Evolutionary conservation across 495 filamentous ascomycete species (phyloP).

Genomic region (Penicillium verhagenii): DNA sequence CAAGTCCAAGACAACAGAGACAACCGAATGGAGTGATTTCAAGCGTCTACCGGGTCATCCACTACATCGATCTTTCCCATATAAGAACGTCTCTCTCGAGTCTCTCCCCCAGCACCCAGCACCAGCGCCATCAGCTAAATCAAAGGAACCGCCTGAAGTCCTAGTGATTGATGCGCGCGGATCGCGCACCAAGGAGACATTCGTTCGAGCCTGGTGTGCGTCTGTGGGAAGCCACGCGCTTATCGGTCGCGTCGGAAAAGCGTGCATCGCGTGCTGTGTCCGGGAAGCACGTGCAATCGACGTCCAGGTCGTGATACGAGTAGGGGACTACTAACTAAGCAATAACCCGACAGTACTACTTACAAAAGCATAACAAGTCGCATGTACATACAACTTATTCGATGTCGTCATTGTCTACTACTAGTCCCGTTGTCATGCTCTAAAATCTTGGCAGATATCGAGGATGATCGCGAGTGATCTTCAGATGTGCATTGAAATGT

Average conservation of each 20-base stretch:
- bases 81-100: slow-evolving; percentile 52
- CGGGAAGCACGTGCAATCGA: slow-evolving; percentile 67
- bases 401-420: no score
- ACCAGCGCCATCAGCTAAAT: slow-evolving; percentile 1
- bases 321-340: slow-evolving; percentile 37
- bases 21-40: slow-evolving; percentile 4
- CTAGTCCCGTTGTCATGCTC: background rate
- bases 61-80: slow-evolving; percentile 60
- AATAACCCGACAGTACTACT: no score
- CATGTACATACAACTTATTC: no score
- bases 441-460: background rate
- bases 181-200: slow-evolving; percentile 58
- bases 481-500: background rate
- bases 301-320: slow-evolving; percentile 62
- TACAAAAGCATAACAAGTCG: no score
- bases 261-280: slow-evolving; percentile 66
- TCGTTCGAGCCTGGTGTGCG: slow-evolving; percentile 68
- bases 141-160: slow-evolving; percentile 34
- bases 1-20: background rate
- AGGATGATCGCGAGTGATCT: background rate
- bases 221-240: slow-evolving; percentile 67
- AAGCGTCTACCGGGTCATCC: slow-evolving; percentile 57
- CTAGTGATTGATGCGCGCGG: slow-evolving; percentile 51
- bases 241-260: slow-evolving; percentile 61
- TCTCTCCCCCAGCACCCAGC: slow-evolving; percentile 40